phyloP scores from a whole-genome alignment of 495 filamentous ascomycete genomes.

The Aspergillus steynii region DNA sequence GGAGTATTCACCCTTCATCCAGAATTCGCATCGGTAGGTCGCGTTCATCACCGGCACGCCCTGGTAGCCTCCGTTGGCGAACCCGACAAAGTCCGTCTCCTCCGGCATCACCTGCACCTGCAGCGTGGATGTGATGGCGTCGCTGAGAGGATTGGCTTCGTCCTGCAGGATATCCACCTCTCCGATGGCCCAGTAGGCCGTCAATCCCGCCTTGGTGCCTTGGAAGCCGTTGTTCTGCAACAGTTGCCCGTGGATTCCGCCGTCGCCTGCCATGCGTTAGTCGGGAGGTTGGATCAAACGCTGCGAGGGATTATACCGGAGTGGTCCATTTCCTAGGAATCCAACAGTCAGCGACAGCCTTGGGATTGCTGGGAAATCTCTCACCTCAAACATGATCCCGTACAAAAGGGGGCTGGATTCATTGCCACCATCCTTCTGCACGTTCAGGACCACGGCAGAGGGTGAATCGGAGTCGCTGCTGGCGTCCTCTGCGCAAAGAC shows the following conservation, averaged over 20 bases:
- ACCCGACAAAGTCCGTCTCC: conserved; percentile 48
- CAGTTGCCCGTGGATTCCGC: conserved; percentile 74
- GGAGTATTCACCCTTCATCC: conserved; percentile 47
- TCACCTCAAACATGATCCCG: conserved; percentile 61
- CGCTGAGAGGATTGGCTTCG: conserved; percentile 49
- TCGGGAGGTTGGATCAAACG: background rate
- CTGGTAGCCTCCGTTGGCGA: conserved; percentile 61
- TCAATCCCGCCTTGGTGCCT: conserved; percentile 48
- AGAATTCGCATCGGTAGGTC: conserved; percentile 57
- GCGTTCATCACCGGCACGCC: conserved; percentile 55
- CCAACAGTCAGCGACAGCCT: background rate
- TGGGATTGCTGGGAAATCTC: background rate
- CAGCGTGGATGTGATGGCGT: conserved; percentile 58
- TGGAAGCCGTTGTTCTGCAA: conserved; percentile 76
- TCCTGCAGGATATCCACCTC: conserved; percentile 51
- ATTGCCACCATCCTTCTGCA: conserved; percentile 51
- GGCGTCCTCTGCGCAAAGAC: background rate
- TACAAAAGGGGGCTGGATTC: conserved; percentile 55
- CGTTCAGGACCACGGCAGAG: conserved; percentile 22
- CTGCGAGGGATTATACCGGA: conserved; percentile 46
- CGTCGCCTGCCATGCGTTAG: conserved; percentile 47
- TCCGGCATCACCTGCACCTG: conserved; percentile 46
- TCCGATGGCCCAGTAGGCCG: conserved; percentile 56
- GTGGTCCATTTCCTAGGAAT: conserved; percentile 66
- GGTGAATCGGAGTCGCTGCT: background rate